Percentiles rank a stretch among this genome's conserved stretches.
phyloP scores from a whole-genome alignment of 2,329 filamentous ascomycete species.

The Xylariales sp. region DNA sequence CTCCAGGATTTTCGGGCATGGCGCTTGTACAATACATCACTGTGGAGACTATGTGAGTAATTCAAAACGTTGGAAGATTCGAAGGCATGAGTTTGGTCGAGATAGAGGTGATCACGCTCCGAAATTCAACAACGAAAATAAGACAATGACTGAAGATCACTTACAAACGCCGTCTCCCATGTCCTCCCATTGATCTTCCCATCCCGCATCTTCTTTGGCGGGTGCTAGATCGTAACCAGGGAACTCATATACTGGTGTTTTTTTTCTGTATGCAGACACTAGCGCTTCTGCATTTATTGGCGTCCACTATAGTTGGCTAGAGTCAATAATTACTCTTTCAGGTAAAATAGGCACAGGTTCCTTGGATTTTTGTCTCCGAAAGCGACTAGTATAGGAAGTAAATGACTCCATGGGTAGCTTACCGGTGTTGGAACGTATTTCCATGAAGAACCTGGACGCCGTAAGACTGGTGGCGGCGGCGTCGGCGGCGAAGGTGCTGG shows the following conservation, averaged over 20 bases:
- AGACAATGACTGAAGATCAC: background rate
- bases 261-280: conserved; percentile 40
- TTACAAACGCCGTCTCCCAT: conserved; percentile 14
- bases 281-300: conserved; percentile 34
- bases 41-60: background rate
- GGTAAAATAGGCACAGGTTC: too few species aligned
- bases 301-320: conserved; percentile 10
- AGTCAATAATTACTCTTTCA: too few species aligned
- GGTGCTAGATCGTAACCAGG: conserved; percentile 30
- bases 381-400: too few species aligned
- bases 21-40: conserved; percentile 4
- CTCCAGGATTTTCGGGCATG: background rate
- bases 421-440: background rate
- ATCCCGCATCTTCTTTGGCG: too few species aligned
- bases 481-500: background rate
- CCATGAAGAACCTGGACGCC: background rate
- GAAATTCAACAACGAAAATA: too few species aligned
- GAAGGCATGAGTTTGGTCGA: too few species aligned
- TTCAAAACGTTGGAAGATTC: too few species aligned
- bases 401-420: too few species aligned
- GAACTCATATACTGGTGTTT: conserved; percentile 39
- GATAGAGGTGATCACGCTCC: too few species aligned
- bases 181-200: conserved; percentile 9
- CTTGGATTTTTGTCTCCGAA: too few species aligned
- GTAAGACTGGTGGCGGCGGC: too few species aligned